Evolutionary conservation across 2,329 filamentous ascomycete genomes (phyloP), one percentile per base, ranked within the genome.

Genomic region (Neodidymelliopsis sp.): DNA sequence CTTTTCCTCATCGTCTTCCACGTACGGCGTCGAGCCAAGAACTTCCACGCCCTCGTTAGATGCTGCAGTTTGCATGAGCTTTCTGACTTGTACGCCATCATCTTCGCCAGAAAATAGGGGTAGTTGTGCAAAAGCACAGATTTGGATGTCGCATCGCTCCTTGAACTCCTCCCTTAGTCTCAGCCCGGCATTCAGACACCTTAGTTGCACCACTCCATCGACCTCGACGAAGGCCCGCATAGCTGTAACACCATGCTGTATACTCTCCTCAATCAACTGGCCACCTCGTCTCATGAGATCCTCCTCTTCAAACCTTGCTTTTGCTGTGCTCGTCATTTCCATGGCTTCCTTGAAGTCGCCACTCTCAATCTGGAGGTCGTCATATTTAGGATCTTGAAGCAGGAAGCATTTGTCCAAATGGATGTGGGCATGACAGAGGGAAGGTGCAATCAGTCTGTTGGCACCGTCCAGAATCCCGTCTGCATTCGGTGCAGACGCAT

Each of bases 211-310:
- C 7, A 81, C 79, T 30, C 79, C 77, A 66, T 90, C 87, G 1
- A 90, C 78, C 70, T 90, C 87, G 36, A 89, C 85, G 64, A 90
- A 90, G 2, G 85, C 84, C 53, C 87, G 79, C 77, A 89, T 84
- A 15, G 82, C 80, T 0, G 86, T 88, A 3, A 90, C 87, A 4
- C 87, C 87, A 24, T 84, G 79, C 1, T 73, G 69, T 38, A 85
- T 79, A 50, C 85, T 88, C 48, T 88, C 84, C 28, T 85, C 81
- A 12, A 90, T 78, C 10, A 90, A 75, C 71, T 85, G 83, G 16
- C 81, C 76, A 4, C 87, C 87, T 52, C 87, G 79, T 46, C 81
- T 77, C 18, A 85, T 74, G n/a, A 90, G 77, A 67, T 90, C 86
- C 0, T 81, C 71, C 10, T 74, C 69, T 4, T 81, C 83, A 69